A percentile compares a stretch with the other conserved stretches of the same genome.
These are phyloP conservation scores for Cucurbita pepo DNA, from an alignment of 306 rosid genomes.

Conservation along the genomic window DNA sequence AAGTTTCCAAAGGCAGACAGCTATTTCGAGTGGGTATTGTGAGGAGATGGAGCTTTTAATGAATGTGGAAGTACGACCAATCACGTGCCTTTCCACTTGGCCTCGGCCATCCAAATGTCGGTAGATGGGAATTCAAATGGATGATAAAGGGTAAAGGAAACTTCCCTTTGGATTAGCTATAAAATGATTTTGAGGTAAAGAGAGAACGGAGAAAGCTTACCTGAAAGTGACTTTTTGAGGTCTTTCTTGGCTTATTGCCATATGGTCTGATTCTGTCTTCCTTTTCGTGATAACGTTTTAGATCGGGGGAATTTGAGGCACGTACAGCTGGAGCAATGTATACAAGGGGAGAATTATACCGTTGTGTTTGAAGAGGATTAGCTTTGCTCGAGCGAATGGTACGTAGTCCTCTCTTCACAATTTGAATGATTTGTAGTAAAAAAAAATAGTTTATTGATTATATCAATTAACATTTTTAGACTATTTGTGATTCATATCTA, in stretches of 20 bases:
- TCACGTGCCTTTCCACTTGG: neutral
- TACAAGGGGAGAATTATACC: too few relatives aligned
- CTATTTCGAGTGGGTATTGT: neutral
- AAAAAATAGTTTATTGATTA: too few relatives aligned
- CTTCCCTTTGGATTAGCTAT: neutral
- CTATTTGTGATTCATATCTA: too few relatives aligned
- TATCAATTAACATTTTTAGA: too few relatives aligned
- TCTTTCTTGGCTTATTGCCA: neutral
- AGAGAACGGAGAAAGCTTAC: neutral
- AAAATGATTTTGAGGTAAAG: neutral
- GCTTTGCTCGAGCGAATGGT: too few relatives aligned
- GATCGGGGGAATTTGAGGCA: too few relatives aligned
- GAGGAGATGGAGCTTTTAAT: neutral
- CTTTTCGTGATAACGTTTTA: too few relatives aligned
- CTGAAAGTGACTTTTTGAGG: neutral
- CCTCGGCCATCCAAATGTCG: neutral
- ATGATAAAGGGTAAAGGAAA: neutral
- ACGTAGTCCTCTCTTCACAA: too few relatives aligned
- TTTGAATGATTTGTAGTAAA: too few relatives aligned
- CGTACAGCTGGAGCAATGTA: too few relatives aligned
- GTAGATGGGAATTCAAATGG: neutral
- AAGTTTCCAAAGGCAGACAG: neutral
- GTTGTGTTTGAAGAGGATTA: too few relatives aligned
- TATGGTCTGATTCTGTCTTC: too few relatives aligned
- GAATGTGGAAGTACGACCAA: neutral